A percentile compares a stretch with the other conserved stretches of the same genome.
Conservation (phyloP, 192 early-diverging fungal species). For the Rhizoclosmatium globosum region DNA sequence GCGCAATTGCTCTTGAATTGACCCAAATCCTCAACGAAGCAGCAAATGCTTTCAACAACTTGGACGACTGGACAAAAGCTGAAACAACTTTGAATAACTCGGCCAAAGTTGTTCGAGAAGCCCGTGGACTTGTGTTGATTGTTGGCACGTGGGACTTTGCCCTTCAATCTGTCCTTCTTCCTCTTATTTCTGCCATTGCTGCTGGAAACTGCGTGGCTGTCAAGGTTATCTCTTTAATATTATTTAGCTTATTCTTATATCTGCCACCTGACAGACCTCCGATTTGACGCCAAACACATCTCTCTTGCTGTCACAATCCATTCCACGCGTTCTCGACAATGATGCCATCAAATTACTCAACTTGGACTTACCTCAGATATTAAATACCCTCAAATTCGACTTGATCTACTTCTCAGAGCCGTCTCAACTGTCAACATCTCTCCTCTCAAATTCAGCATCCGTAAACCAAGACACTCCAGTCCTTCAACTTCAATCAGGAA, state of each 20-base stretch:
- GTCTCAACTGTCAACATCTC: constrained; percentile 75
- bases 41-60: constrained; percentile 43
- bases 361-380: constrained; percentile 75
- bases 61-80: constrained; percentile 51
- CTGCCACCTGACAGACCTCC: constrained; percentile 65
- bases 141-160: constrained; percentile 39
- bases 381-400: constrained; percentile 79
- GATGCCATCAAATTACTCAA: constrained; percentile 72
- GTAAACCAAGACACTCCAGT: constrained; percentile 85
- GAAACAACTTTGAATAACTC: not conserved
- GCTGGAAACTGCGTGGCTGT: constrained; percentile 81
- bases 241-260: not conserved
- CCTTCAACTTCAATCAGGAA: constrained; percentile 94
- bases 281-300: constrained; percentile 78
- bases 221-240: constrained; percentile 47
- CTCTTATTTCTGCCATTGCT: constrained; percentile 84
- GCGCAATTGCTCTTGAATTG: constrained; percentile 31
- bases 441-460: constrained; percentile 74
- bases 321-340: constrained; percentile 80
- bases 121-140: constrained; percentile 64
- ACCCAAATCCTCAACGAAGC: constrained; percentile 48
- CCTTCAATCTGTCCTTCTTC: constrained; percentile 69
- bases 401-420: constrained; percentile 94
- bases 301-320: constrained; percentile 60
- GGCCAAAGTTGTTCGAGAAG: not conserved